Conservation (phyloP, 176 grass and related monocot species). For the Tillandsia leiboldiana region DNA sequence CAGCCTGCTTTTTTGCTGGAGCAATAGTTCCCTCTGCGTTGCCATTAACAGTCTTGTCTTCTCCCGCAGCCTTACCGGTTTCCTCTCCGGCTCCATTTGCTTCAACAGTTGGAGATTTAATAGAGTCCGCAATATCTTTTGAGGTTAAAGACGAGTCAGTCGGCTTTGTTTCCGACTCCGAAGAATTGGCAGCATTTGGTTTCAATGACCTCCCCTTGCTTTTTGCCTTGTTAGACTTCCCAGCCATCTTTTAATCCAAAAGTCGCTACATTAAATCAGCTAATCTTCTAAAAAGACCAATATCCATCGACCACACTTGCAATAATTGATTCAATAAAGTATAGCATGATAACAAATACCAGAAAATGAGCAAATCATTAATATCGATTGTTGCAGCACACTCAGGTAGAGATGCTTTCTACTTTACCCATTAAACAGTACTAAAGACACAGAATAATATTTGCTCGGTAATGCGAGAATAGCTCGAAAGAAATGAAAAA, state of each 20-base stretch:
- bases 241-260: slow-evolving; percentile 58
- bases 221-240: slow-evolving; percentile 72
- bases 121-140: slow-evolving; percentile 9
- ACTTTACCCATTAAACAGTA: no score
- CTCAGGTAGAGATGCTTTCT: no score
- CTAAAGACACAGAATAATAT: no score
- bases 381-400: no score
- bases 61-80: slow-evolving; percentile 17
- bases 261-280: slow-evolving; percentile 5
- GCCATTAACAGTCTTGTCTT: neutral
- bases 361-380: neutral
- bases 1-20: slow-evolving; percentile 35
- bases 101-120: slow-evolving; percentile 36
- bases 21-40: slow-evolving; percentile 3
- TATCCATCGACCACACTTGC: neutral
- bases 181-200: slow-evolving; percentile 3
- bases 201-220: slow-evolving; percentile 50
- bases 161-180: slow-evolving; percentile 26
- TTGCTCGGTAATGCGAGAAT: no score
- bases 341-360: neutral
- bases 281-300: neutral
- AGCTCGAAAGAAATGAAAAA: no score
- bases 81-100: slow-evolving; percentile 14
- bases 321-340: neutral
- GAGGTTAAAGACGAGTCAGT: slow-evolving; percentile 3